These are phyloP conservation scores for Adansonia gregorii DNA, from an alignment of 441 rosid genomes.

Conservation along the genomic window DNA sequence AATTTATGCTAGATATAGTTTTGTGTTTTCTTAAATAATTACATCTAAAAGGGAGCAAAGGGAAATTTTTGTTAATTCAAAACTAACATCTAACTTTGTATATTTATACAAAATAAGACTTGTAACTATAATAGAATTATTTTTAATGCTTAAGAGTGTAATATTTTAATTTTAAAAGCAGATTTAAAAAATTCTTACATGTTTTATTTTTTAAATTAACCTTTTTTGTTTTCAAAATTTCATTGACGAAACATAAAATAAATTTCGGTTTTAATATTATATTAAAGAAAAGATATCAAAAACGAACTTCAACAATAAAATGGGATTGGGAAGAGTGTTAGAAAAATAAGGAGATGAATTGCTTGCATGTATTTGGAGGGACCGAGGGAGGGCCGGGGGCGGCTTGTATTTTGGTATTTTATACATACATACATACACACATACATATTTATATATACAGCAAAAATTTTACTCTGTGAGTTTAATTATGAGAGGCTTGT, in stretches of 20 bases:
- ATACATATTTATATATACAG: slow-evolving; percentile 36
- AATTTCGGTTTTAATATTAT: not conserved
- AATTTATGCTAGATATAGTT: not conserved
- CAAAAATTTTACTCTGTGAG: slow-evolving; percentile 31
- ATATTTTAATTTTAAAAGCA: too few relatives aligned
- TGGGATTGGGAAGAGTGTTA: not conserved
- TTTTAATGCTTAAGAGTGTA: too few relatives aligned
- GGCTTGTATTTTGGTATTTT: not conserved
- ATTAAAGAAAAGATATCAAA: not conserved
- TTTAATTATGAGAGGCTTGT: slow-evolving; percentile 50
- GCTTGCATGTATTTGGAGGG: not conserved
- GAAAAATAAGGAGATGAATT: not conserved
- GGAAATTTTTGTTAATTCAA: too few relatives aligned
- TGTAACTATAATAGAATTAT: too few relatives aligned
- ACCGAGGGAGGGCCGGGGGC: not conserved
- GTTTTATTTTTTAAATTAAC: too few relatives aligned
- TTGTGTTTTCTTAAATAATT: not conserved
- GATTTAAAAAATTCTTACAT: too few relatives aligned
- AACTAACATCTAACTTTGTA: too few relatives aligned
- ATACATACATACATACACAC: not conserved
- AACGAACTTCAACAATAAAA: not conserved
- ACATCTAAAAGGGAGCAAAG: too few relatives aligned
- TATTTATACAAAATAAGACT: too few relatives aligned
- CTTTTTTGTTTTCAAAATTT: too few relatives aligned
- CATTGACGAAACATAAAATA: not conserved